These are phyloP conservation scores for Boletales sp. DNA, from an alignment of 768 basidiomycete genomes.

Conservation along the genomic window DNA sequence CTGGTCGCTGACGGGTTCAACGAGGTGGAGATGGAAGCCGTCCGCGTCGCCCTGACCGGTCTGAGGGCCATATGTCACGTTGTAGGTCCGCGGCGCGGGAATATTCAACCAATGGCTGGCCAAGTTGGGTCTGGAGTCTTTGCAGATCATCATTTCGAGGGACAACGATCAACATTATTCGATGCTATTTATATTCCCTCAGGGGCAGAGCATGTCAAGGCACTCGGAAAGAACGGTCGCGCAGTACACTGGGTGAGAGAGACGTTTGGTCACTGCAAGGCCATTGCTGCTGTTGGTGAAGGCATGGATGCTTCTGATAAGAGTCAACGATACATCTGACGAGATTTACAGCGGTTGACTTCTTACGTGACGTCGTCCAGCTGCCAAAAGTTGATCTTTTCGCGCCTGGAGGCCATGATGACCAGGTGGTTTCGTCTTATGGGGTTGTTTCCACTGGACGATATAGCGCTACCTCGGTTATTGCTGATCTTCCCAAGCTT, in stretches of 20 bases:
- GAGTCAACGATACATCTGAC: not conserved
- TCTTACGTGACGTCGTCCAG: conserved; percentile 45
- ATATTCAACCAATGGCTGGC: conserved; percentile 34
- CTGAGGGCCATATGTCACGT: conserved; percentile 58
- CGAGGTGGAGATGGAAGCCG: conserved; percentile 49
- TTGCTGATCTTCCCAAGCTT: conserved; percentile 42
- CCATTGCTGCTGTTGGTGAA: conserved; percentile 74
- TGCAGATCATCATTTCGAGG: conserved; percentile 72
- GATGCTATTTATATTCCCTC: conserved; percentile 80
- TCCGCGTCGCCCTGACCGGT: conserved; percentile 51
- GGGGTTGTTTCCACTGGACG: conserved; percentile 62
- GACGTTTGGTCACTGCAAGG: conserved; percentile 83
- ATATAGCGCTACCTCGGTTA: conserved; percentile 37
- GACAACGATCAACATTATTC: conserved; percentile 78
- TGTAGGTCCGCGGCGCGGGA: conserved; percentile 65
- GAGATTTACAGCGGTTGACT: conserved; percentile 38
- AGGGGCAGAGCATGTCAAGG: conserved; percentile 56
- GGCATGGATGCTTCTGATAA: conserved; percentile 26
- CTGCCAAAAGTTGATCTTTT: conserved; percentile 46
- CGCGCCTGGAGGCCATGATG: conserved; percentile 24
- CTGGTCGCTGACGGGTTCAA: conserved; percentile 77
- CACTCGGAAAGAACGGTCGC: conserved; percentile 60
- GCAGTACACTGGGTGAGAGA: conserved; percentile 81
- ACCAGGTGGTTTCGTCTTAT: conserved; percentile 50
- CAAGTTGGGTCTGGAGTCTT: conserved; percentile 33